Base-by-base conservation (phyloP, 192 early-diverging fungal species). In the Coemansia sp. region DNA sequence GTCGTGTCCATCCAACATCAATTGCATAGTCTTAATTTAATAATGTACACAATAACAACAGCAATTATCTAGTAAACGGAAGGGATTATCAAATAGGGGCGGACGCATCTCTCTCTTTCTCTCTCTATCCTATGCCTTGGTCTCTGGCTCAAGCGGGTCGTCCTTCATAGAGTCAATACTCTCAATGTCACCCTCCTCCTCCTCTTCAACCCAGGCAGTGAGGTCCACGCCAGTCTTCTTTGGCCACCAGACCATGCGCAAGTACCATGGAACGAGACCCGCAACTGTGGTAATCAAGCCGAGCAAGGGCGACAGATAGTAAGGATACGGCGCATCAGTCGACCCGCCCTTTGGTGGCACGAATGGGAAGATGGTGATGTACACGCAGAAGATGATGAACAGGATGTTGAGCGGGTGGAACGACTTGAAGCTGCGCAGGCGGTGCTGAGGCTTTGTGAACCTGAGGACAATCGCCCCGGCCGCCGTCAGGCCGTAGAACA, bases 401-500 rank as follows among this genome's bases (percentile, higher is more conserved):
- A 82, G 70, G 45, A 66, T 40, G 46, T 80, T 76, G 54, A 87
- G 69, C 31, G 83, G 77, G 17, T 70, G 70, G 38, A 74, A 82
- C 17, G 82, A 76, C 41, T 58, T 60, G 76, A 90, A 87, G 1
- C 81, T 73, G 5, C 88, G 86, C 58, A 73, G 65, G 29, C 71
- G 64, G 43, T 76, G 71, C 22, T 38, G 43, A 20, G 82, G 87
- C 38, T 74, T 68, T 2, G 61, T 77, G 46, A 46, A 70, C 25
- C 86, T 68, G 19, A 88, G 71, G 15, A 85, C 71, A 14, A 89
- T 72, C 2, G 86, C 70, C 1, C 89, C 89, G 12, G 83, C 73
- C 0, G 87, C 75, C 3, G 88, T 72, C 32, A 84, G 60, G 1
- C 82, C 85, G 63, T 89, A 88, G 67, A 90, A 87, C 65, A 86